phyloP scores from a whole-genome alignment of 306 rosid genomes.

The Vigna unguiculata region DNA sequence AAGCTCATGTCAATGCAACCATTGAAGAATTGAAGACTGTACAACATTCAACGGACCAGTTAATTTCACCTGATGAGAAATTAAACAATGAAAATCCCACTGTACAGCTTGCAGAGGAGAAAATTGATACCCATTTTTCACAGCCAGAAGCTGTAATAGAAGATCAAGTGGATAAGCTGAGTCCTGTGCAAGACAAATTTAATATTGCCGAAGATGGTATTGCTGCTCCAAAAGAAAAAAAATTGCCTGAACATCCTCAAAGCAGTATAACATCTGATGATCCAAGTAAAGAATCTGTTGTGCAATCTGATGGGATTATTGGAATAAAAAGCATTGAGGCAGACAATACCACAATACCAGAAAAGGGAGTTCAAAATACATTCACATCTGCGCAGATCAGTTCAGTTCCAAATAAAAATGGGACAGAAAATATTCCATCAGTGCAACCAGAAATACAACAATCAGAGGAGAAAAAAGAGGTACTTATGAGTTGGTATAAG shows the following conservation, averaged over 20 bases:
- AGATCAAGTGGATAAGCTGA: conserved; percentile 46
- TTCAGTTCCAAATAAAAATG: conserved; percentile 55
- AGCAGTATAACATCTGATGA: conserved; percentile 50
- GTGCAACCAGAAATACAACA: conserved; percentile 41
- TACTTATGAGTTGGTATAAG: conserved; percentile 44
- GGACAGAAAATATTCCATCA: conserved; percentile 45
- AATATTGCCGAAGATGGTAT: conserved; percentile 47
- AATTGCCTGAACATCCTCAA: conserved; percentile 52
- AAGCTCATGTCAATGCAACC: conserved; percentile 45
- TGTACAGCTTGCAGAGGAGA: conserved; percentile 56
- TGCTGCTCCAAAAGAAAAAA: conserved; percentile 48
- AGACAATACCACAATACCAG: conserved; percentile 27
- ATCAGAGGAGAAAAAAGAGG: conserved; percentile 61
- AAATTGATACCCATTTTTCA: conserved; percentile 53
- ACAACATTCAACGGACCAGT: conserved; percentile 51
- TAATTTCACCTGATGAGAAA: conserved; percentile 55
- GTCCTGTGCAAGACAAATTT: conserved; percentile 57
- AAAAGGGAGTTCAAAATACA: conserved; percentile 57
- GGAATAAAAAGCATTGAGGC: conserved; percentile 51
- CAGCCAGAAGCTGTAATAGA: conserved; percentile 53
- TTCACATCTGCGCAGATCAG: conserved; percentile 45
- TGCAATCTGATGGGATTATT: conserved; percentile 45
- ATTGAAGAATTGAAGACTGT: conserved; percentile 47
- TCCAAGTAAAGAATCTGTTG: conserved; percentile 46
- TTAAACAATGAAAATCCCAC: conserved; percentile 41